Conservation (phyloP, 2,329 filamentous ascomycete genomes). For the Metarhizium anisopliae region DNA sequence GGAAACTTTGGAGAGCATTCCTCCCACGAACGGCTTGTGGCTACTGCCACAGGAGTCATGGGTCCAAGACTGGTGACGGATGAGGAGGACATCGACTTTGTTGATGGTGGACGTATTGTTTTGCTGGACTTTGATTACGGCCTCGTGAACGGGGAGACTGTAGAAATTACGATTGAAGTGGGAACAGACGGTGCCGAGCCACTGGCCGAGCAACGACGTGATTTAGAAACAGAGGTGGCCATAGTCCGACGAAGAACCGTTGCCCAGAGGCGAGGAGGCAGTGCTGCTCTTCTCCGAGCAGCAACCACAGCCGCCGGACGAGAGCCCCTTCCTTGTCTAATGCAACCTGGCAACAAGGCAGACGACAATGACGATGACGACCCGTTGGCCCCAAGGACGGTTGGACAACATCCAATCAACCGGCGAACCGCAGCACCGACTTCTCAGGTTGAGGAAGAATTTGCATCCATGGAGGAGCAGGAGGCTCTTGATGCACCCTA, state of each 20-base stretch:
- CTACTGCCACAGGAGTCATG: slow-evolving; percentile 62
- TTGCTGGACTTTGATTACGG: slow-evolving; percentile 67
- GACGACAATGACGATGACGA: slow-evolving; percentile 36
- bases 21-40: slow-evolving; percentile 51
- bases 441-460: slow-evolving; percentile 29
- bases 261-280: slow-evolving; percentile 46
- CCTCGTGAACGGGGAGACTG: slow-evolving; percentile 42
- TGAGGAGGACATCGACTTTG: slow-evolving; percentile 63
- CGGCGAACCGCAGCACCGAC: slow-evolving; percentile 12
- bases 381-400: slow-evolving; percentile 41
- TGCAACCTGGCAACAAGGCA: slow-evolving; percentile 7
- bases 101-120: slow-evolving; percentile 68
- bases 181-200: slow-evolving; percentile 61
- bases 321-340: slow-evolving; percentile 20
- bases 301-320: slow-evolving; percentile 32
- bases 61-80: slow-evolving; percentile 49
- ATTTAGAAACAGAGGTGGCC: slow-evolving; percentile 70
- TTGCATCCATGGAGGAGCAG: slow-evolving; percentile 43
- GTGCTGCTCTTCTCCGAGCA: slow-evolving; percentile 38
- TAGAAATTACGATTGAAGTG: slow-evolving; percentile 62
- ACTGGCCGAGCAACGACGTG: slow-evolving; percentile 63
- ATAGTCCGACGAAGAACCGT: slow-evolving; percentile 68
- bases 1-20: slow-evolving; percentile 40
- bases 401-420: slow-evolving; percentile 22
- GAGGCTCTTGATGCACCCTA: slow-evolving; percentile 63